Evolutionary conservation across 192 early-diverging fungal genomes (phyloP), one percentile per base, ranked within the genome.

Genomic region (Phycomyces blakesleeanus): DNA sequence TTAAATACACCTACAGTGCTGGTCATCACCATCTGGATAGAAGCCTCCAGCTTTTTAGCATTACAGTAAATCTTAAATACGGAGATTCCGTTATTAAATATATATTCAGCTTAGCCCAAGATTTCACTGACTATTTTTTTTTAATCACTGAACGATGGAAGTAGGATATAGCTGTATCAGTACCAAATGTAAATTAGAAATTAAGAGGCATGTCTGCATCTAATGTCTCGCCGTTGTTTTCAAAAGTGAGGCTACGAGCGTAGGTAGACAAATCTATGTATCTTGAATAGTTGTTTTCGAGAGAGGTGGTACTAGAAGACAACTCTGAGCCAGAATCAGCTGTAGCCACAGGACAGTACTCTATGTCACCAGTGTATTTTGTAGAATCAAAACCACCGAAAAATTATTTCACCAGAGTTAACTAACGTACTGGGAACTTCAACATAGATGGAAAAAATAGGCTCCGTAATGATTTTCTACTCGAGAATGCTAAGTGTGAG

Each of bases 301-400:
- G 5, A 15, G 9, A 18, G 41, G 38, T 3, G 26, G 24, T 8
- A 55, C 25, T 0, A 34, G 29, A 7, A 34, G 29, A n/a, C n/a
- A n/a, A n/a, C n/a, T n/a, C n/a, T n/a, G n/a, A n/a, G n/a, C n/a
- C n/a, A n/a, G n/a, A n/a, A n/a, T n/a, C n/a, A n/a, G n/a, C n/a
- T n/a, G n/a, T n/a, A n/a, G n/a, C n/a, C n/a, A n/a, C n/a, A 34
- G 29, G 29, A 83, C 24, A 47, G 71, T 25, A 83, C 60, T 6
- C n/a, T n/a, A n/a, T n/a, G n/a, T 52, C 3, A 3, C 81, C 83
- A 12, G 78, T 72, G 49, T 70, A 75, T 57, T 80, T 77, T 40
- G 52, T 44, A 6, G 27, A 14, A 52, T 83, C 81, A 47, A 76
- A 42, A 20, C 81, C 81, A 59, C 78, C 79, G 64, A 85, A 68